Evolutionary conservation across 768 basidiomycete species (phyloP), one percentile per base, ranked within the genome.

Genomic region (Calocera cornea): DNA sequence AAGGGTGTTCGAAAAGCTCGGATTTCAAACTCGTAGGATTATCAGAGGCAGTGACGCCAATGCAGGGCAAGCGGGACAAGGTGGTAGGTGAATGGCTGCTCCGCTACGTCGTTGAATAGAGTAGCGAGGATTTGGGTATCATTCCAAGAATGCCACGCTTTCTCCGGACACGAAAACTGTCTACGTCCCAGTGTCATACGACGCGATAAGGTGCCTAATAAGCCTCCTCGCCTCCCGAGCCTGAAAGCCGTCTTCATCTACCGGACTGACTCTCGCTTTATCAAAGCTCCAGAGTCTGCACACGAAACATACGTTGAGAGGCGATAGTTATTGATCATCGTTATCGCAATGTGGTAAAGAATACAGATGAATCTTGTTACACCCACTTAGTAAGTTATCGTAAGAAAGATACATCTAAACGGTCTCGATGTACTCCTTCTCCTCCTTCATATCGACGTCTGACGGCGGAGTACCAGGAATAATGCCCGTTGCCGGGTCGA

Each of bases 1-100:
- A 5, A 79, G 83, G 64, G 87, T 89, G 17, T 87, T 90, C 70
- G 79, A 83, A 72, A 88, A 87, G 80, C 84, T 82, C 68, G 85
- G 85, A 2, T 88, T n/a, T 88, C 68, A 75, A 74, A 38, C 73
- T 77, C 70, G 72, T 72, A 67, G 72, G 78, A 65, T 77, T 78
- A 14, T 47, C 83, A 29, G 74, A 81, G 64, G 76, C 14, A 2
- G 54, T 60, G 2, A 82, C n/a, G 78, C 74, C 19, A 71, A 78
- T 34, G 68, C 74, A 8, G 75, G 79, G 2, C 75, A 60, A 33
- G 54, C 81, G 22, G 74, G 75, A 3, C 73, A 74, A 7, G 73
- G 72, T 27, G 68, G 70, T 68, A 27, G 74, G 68, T 24, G 69
- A 66, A 67, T 41, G 70, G 65, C 41, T 27, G 64, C 27, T 60